phyloP scores from a whole-genome alignment of 2,329 filamentous ascomycete genomes.

The Colletotrichum sublineola region DNA sequence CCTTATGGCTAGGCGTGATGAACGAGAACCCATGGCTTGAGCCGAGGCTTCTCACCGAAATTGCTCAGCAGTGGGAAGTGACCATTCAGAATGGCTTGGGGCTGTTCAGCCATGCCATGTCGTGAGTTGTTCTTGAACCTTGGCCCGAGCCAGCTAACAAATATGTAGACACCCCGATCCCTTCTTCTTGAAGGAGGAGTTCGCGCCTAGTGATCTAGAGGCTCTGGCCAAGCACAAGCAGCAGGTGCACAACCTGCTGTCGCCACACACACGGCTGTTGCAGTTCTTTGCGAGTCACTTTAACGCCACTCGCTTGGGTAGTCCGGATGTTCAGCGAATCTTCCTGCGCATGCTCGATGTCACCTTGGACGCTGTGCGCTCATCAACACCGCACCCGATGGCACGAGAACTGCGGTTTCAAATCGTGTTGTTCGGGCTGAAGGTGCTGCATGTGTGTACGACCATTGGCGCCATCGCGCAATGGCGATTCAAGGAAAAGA shows the following conservation, averaged over 20 bases:
- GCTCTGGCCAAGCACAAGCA: constrained; percentile 81
- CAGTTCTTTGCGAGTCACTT: constrained; percentile 96
- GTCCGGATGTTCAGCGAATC: constrained; percentile 81
- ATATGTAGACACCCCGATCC: constrained; percentile 78
- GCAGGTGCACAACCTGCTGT: constrained; percentile 82
- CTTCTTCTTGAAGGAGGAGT: constrained; percentile 92
- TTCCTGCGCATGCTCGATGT: constrained; percentile 85
- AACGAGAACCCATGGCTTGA: constrained; percentile 95
- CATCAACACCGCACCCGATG: constrained; percentile 83
- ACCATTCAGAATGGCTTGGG: constrained; percentile 83
- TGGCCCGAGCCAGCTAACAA: constrained; percentile 48
- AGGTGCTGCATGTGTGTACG: constrained; percentile 80
- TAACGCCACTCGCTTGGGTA: constrained; percentile 90
- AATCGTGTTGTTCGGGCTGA: constrained; percentile 84
- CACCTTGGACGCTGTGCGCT: constrained; percentile 81
- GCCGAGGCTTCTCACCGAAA: constrained; percentile 85
- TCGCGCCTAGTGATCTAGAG: constrained; percentile 88
- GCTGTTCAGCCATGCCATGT: constrained; percentile 81
- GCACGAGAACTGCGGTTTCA: constrained; percentile 94
- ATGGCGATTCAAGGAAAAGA: constrained; percentile 89
- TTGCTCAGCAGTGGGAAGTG: constrained; percentile 91
- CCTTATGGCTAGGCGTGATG: constrained; percentile 95
- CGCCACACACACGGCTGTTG: constrained; percentile 86
- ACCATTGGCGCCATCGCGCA: constrained; percentile 73
- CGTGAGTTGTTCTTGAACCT: constrained; percentile 57